A percentile compares a stretch with the other conserved stretches of the same genome.
phyloP scores from a whole-genome alignment of 2,329 filamentous ascomycete species.

The Aspergillus fructus region DNA sequence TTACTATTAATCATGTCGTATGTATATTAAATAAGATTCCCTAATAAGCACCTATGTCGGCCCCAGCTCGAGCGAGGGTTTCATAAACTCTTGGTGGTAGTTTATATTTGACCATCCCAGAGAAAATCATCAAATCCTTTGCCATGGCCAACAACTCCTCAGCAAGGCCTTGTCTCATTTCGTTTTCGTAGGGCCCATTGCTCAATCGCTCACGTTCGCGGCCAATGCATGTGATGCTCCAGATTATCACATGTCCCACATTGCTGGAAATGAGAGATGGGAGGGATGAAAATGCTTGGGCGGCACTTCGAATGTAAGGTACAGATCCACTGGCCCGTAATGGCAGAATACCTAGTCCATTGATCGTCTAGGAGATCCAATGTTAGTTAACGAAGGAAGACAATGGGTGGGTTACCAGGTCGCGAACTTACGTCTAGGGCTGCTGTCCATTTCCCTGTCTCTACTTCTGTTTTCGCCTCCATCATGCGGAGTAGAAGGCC shows the following conservation, averaged over 20 bases:
- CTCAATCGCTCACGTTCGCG: slow-evolving; percentile 71
- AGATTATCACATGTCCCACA: slow-evolving; percentile 86
- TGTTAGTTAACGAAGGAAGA: slow-evolving; percentile 9
- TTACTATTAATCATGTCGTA: neutral
- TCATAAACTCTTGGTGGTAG: slow-evolving; percentile 86
- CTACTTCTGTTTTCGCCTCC: slow-evolving; percentile 59
- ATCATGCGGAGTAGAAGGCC: slow-evolving; percentile 61
- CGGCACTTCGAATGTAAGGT: slow-evolving; percentile 72
- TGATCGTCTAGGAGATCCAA: slow-evolving; percentile 61
- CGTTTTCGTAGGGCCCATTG: slow-evolving; percentile 67
- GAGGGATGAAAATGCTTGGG: slow-evolving; percentile 76
- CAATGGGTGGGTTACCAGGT: neutral
- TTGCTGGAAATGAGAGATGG: slow-evolving; percentile 82
- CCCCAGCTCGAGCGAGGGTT: slow-evolving; percentile 77
- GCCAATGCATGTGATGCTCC: slow-evolving; percentile 85
- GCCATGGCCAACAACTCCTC: slow-evolving; percentile 75
- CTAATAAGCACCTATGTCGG: slow-evolving; percentile 55
- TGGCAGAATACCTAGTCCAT: slow-evolving; percentile 74
- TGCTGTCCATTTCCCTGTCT: slow-evolving; percentile 57
- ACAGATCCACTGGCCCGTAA: slow-evolving; percentile 73
- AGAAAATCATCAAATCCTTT: slow-evolving; percentile 89
- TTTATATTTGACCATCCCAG: slow-evolving; percentile 86
- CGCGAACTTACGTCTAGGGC: slow-evolving; percentile 62
- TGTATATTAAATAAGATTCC: neutral
- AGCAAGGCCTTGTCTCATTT: slow-evolving; percentile 53